Evolutionary conservation across 2,329 filamentous ascomycete species (phyloP).

Genomic region (Gremmenia infestans): DNA sequence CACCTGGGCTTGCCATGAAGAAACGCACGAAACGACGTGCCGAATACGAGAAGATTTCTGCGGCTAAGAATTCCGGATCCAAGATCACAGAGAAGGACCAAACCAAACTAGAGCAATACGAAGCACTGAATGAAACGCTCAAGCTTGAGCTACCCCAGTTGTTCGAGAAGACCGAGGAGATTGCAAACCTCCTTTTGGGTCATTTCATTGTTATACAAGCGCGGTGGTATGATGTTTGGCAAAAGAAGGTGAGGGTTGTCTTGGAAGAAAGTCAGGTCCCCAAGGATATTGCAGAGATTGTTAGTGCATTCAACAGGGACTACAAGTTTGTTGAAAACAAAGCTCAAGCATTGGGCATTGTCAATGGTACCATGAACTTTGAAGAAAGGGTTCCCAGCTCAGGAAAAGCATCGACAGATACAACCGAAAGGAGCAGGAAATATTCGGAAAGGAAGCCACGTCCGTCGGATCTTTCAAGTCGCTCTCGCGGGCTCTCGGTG

Average conservation of each 20-base stretch:
- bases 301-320: slow-evolving; percentile 72
- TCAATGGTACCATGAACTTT: slow-evolving; percentile 63
- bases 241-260: slow-evolving; percentile 73
- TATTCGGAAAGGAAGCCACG: slow-evolving; percentile 31
- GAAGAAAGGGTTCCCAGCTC: slow-evolving; percentile 8
- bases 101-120: slow-evolving; percentile 83
- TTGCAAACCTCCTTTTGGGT: slow-evolving; percentile 76
- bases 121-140: slow-evolving; percentile 77
- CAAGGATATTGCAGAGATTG: slow-evolving; percentile 66
- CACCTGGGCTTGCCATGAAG: slow-evolving; percentile 83
- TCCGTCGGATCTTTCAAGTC: slow-evolving; percentile 29
- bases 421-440: slow-evolving; percentile 34
- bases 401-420: slow-evolving; percentile 35
- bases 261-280: slow-evolving; percentile 61
- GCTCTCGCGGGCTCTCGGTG: slow-evolving; percentile 55
- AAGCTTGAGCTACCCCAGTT: slow-evolving; percentile 88
- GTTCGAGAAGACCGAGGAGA: slow-evolving; percentile 72
- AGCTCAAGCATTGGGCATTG: slow-evolving; percentile 65
- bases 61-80: slow-evolving; percentile 73
- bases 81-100: slow-evolving; percentile 81
- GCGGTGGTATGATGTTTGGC: slow-evolving; percentile 78
- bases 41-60: slow-evolving; percentile 79
- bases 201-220: slow-evolving; percentile 83
- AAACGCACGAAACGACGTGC: slow-evolving; percentile 90
- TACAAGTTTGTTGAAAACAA: slow-evolving; percentile 71